phyloP scores from a whole-genome alignment of 306 rosid species.

The Abrus precatorius region DNA sequence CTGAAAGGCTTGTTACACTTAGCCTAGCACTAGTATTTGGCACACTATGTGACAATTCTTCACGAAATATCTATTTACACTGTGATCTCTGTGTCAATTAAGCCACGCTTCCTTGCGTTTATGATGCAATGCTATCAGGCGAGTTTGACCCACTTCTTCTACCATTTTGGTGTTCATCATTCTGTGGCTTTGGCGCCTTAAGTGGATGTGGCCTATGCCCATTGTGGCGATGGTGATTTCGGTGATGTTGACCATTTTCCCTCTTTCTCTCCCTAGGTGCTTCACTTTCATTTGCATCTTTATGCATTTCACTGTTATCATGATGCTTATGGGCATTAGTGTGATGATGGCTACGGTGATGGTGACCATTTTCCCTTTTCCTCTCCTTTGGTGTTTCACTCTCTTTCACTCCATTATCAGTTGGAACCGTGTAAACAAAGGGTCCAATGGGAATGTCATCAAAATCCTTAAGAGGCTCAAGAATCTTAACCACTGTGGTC shows the following conservation, averaged over 20 bases:
- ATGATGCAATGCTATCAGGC: slow-evolving; percentile 53
- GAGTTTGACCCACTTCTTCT: slow-evolving; percentile 60
- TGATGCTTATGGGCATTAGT: slow-evolving; percentile 28
- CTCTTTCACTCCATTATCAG: slow-evolving; percentile 42
- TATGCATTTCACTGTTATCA: background rate
- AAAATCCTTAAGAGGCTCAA: slow-evolving; percentile 81
- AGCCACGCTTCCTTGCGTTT: slow-evolving; percentile 48
- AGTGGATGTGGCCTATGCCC: slow-evolving; percentile 45
- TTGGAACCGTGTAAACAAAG: slow-evolving; percentile 78
- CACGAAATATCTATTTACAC: slow-evolving; percentile 54
- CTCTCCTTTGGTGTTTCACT: slow-evolving; percentile 47
- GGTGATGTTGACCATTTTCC: slow-evolving; percentile 48
- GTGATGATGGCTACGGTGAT: slow-evolving; percentile 36
- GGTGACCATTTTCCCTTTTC: slow-evolving; percentile 54
- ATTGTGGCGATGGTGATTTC: slow-evolving; percentile 35
- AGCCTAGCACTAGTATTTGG: background rate
- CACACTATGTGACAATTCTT: slow-evolving; percentile 19
- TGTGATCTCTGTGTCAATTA: background rate
- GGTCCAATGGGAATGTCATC: slow-evolving; percentile 73
- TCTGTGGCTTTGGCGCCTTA: slow-evolving; percentile 57
- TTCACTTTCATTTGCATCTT: slow-evolving; percentile 44
- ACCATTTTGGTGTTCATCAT: slow-evolving; percentile 17
- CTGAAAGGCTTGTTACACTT: background rate
- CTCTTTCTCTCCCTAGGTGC: slow-evolving; percentile 47
- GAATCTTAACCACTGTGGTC: slow-evolving; percentile 69